phyloP scores from a whole-genome alignment of 164 flowering plant genomes.

The Pachysandra terminalis region DNA sequence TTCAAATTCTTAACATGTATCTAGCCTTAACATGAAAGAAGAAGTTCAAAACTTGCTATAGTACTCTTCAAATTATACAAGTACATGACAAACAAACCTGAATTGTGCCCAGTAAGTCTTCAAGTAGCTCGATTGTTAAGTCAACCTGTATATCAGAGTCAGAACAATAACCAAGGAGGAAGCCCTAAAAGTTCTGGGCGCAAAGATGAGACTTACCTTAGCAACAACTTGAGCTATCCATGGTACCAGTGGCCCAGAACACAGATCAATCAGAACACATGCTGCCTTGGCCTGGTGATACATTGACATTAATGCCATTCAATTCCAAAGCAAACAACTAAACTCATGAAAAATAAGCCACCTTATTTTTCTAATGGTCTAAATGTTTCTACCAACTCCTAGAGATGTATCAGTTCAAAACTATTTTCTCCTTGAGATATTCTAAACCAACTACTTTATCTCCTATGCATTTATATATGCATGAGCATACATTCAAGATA shows the following conservation, averaged over 20 bases:
- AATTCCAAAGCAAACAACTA: background rate
- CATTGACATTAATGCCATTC: slow-evolving; percentile 5
- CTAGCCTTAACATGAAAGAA: background rate
- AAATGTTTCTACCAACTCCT: background rate
- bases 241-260: slow-evolving; percentile 73
- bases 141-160: slow-evolving; percentile 52
- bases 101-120: slow-evolving; percentile 74
- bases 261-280: slow-evolving; percentile 80
- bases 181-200: background rate
- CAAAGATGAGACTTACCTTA: slow-evolving; percentile 43
- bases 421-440: too few species aligned
- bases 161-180: background rate
- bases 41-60: background rate
- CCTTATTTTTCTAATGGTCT: background rate
- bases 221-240: slow-evolving; percentile 75
- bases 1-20: background rate
- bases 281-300: slow-evolving; percentile 74
- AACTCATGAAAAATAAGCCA: background rate
- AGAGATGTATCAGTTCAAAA: background rate
- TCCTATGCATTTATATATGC: too few species aligned
- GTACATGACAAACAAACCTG: slow-evolving; percentile 41
- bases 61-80: background rate
- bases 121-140: slow-evolving; percentile 75
- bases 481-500: too few species aligned
- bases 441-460: too few species aligned